These are phyloP conservation scores for Chrysanthemum lavandulifolium DNA, from an alignment of 129 eudicot species.

Conservation along the genomic window DNA sequence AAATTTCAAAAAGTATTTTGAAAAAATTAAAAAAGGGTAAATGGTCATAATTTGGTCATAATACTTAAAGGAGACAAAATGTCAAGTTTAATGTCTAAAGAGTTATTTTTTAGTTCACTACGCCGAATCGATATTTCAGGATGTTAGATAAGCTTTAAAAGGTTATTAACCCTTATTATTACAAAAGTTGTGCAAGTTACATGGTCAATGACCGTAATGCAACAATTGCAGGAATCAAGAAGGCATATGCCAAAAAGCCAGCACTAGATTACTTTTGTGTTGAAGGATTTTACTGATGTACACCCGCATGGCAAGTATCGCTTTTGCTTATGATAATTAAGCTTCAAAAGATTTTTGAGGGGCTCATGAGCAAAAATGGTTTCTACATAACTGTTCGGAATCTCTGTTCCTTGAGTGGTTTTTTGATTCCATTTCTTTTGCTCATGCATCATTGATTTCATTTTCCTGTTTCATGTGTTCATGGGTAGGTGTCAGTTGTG, in stretches of 20 bases:
- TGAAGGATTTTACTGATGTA: neutral
- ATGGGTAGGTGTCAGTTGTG: constrained; percentile 20
- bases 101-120: too few relatives aligned
- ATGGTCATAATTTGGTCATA: too few relatives aligned
- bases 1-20: too few relatives aligned
- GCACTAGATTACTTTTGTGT: constrained; percentile 79
- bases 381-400: neutral
- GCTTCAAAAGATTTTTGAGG: neutral
- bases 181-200: neutral
- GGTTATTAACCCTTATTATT: too few relatives aligned
- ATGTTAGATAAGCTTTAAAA: too few relatives aligned
- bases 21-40: too few relatives aligned
- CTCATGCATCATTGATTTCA: constrained; percentile 13
- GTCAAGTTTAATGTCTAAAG: too few relatives aligned
- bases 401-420: neutral
- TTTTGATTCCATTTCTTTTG: neutral
- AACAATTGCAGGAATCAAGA: constrained; percentile 65
- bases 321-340: neutral
- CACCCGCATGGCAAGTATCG: neutral
- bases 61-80: too few relatives aligned
- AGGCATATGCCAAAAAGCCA: constrained; percentile 72
- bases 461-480: neutral
- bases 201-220: neutral
- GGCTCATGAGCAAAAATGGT: neutral
- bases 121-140: too few relatives aligned